phyloP scores from a whole-genome alignment of 2,329 filamentous ascomycete species.

The Alternaria triticimaculans region DNA sequence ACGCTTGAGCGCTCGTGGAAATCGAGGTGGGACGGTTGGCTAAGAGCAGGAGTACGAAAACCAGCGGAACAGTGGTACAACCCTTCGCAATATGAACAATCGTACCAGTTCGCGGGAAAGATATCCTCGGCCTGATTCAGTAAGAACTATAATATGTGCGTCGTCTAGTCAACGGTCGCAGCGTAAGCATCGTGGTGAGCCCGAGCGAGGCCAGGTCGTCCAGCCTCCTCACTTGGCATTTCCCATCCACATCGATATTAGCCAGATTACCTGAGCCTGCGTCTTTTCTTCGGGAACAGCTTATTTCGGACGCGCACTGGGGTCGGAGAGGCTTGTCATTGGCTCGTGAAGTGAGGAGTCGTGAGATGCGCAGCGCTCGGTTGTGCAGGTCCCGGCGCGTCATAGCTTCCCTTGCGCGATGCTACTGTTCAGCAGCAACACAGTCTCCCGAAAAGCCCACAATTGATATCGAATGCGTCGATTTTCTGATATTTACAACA shows the following conservation, averaged over 20 bases:
- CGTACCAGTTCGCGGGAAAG: constrained; percentile 6
- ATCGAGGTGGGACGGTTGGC: constrained; percentile 21
- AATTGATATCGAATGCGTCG: background rate
- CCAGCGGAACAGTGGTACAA: constrained; percentile 21
- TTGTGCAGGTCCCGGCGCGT: constrained; percentile 16
- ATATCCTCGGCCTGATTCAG: constrained; percentile 7
- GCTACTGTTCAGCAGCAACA: constrained; percentile 5
- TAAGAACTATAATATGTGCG: background rate
- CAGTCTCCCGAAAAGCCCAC: background rate
- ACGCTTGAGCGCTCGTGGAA: constrained; percentile 4
- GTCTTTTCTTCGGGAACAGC: constrained; percentile 36
- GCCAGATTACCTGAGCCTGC: constrained; percentile 42
- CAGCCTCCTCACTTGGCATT: constrained; percentile 43
- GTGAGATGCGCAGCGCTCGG: constrained; percentile 25
- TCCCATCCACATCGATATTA: constrained; percentile 41
- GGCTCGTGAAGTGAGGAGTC: constrained; percentile 34
- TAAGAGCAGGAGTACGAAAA: constrained; percentile 5
- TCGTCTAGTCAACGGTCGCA: constrained; percentile 2
- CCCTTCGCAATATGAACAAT: constrained; percentile 14
- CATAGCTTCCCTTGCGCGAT: constrained; percentile 21
- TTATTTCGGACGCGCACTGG: constrained; percentile 30
- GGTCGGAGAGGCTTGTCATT: constrained; percentile 36
- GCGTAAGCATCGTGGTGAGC: constrained; percentile 1
- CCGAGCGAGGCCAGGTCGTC: constrained; percentile 13
- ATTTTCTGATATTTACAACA: background rate